A percentile compares a stretch with the other conserved stretches of the same genome.
Evolutionary conservation across 2,329 filamentous ascomycete species (phyloP).

Genomic region (Ophiostoma himal-ulmi): DNA sequence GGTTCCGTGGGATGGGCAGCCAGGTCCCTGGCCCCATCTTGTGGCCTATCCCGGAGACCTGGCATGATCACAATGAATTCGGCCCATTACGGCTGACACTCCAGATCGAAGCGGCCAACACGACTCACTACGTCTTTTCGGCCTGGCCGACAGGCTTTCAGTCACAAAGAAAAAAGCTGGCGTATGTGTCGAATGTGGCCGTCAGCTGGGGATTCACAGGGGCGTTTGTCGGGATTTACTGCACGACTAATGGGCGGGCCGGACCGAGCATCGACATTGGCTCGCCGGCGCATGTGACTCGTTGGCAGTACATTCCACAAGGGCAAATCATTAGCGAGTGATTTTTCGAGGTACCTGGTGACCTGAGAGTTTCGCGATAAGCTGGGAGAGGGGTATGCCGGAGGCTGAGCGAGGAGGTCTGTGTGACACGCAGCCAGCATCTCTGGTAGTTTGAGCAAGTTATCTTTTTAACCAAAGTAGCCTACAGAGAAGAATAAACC

Average conservation of each 20-base stretch:
- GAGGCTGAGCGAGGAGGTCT: background rate
- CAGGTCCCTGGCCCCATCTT: background rate
- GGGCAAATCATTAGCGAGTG: background rate
- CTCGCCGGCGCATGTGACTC: background rate
- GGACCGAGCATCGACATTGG: background rate
- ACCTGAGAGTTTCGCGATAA: background rate
- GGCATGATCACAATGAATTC: background rate
- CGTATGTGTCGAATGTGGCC: background rate
- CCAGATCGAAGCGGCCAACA: background rate
- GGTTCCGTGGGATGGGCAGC: background rate
- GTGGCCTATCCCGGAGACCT: background rate
- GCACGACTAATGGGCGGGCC: background rate
- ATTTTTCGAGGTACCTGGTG: background rate
- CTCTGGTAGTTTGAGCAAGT: background rate
- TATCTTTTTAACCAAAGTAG: background rate
- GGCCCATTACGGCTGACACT: background rate
- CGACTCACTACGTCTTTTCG: background rate
- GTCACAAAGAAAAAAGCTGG: background rate
- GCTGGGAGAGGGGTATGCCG: background rate
- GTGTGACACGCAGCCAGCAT: background rate
- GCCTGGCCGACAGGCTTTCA: background rate
- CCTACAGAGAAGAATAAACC: background rate
- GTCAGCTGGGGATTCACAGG: background rate
- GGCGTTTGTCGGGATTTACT: background rate
- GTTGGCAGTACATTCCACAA: background rate